Evolutionary conservation across 169 alveolate species (phyloP), one percentile per base, ranked within the genome.

Genomic region (Plasmodium vinckei): DNA sequence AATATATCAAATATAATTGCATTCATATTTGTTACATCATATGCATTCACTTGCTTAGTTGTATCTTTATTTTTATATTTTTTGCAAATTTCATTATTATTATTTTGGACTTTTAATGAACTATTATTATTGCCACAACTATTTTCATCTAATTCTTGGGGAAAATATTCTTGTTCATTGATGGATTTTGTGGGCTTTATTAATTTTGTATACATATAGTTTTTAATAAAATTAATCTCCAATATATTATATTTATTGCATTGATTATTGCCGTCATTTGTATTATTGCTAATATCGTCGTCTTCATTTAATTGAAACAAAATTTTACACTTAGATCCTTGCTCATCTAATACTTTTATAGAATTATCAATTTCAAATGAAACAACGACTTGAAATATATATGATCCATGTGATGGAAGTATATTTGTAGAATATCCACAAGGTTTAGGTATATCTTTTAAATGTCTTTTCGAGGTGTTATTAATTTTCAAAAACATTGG

Each of bases 331-430:
- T 86, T 86, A 19, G 91, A 68, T 19, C 91, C 91, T 23, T 23
- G 68, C 19, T 86, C 91, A 59, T 86, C 91, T 64, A 86, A 86
- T 60, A 86, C 91, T 72, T 86, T 86, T 70, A 86, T 86, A n/a
- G 91, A 86, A 60, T 86, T 86, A n/a, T 86, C 91, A 23, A 86
- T 86, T 69, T 86, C 91, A 64, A 86, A 86, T 51, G 87, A 68
- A 17, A 86, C 91, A 17, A 51, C 67, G 53, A 86, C 42, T 70
- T 86, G 91, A 60, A 86, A 86, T 59, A 86, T 86, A 65, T 86
- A 86, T n/a, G 87, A 68, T 44, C 91, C 91, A 63, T 86, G 60
- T 4, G 72, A 59, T 19, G 91, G 91, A 39, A 86, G 72, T 17
- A 46, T 72, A 27, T 86, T 86, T 49, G 87, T 86, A 33, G 56